Evolutionary conservation across 2,329 filamentous ascomycete genomes (phyloP).

Genomic region (Chaetomiaceae sp.): DNA sequence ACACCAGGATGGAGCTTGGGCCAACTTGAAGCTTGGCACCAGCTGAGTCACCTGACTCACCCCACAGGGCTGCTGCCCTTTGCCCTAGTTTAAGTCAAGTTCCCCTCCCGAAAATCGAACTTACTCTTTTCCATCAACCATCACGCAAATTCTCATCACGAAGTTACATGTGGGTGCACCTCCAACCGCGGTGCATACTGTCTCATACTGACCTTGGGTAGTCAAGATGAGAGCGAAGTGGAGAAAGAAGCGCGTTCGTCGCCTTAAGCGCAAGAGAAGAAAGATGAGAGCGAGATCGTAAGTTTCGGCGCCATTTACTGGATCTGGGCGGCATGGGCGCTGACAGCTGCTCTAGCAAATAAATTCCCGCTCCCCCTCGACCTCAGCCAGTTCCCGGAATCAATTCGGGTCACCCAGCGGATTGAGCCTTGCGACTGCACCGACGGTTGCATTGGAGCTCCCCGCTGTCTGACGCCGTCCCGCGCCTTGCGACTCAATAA

Average conservation of each 20-base stretch:
- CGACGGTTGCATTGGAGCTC: conserved; percentile 17
- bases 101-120: conserved; percentile 25
- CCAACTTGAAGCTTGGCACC: not conserved
- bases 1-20: conserved; percentile 21
- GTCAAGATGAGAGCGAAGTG: conserved; percentile 90
- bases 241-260: conserved; percentile 99
- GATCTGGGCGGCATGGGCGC: conserved; percentile 21
- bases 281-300: conserved; percentile 98
- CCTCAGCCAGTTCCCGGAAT: conserved; percentile 42
- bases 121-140: conserved; percentile 25
- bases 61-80: conserved; percentile 30
- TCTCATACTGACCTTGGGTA: conserved; percentile 11
- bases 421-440: conserved; percentile 24
- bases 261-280: conserved; percentile 99
- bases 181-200: not conserved
- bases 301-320: conserved; percentile 41
- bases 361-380: conserved; percentile 58
- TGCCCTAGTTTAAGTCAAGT: conserved; percentile 26
- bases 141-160: conserved; percentile 28
- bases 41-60: conserved; percentile 26
- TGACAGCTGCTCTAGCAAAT: conserved; percentile 53
- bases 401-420: conserved; percentile 22
- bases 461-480: conserved; percentile 16
- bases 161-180: conserved; percentile 24
- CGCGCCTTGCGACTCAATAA: conserved; percentile 12